A percentile compares a stretch with the other conserved stretches of the same genome.
These are phyloP conservation scores for Picochlorum sp. DNA, from an alignment of 139 green algal genomes.

Conservation along the genomic window DNA sequence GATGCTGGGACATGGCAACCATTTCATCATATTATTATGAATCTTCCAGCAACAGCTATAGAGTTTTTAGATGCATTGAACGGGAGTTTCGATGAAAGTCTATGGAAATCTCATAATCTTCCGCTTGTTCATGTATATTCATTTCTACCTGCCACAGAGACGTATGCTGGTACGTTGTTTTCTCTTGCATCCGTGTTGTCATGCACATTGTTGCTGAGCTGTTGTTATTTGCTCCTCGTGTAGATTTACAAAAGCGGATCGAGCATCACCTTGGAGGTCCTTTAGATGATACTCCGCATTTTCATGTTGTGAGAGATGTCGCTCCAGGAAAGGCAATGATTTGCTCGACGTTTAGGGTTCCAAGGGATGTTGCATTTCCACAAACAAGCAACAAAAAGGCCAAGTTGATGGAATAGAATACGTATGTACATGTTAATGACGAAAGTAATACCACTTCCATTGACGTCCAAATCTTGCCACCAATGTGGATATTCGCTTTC, in stretches of 20 bases:
- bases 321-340: constrained; percentile 90
- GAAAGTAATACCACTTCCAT: constrained; percentile 13
- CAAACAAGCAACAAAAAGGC: neutral
- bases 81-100: constrained; percentile 46
- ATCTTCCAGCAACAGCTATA: constrained; percentile 80
- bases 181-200: neutral
- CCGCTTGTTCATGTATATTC: constrained; percentile 88
- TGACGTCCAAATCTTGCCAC: constrained; percentile 15
- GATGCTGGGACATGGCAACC: neutral
- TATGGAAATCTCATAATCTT: constrained; percentile 55
- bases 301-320: constrained; percentile 78
- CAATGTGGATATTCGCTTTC: neutral
- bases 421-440: neutral
- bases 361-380: constrained; percentile 24
- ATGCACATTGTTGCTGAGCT: neutral
- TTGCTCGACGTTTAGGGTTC: constrained; percentile 78
- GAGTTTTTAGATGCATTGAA: constrained; percentile 84
- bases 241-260: constrained; percentile 44
- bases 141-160: constrained; percentile 66
- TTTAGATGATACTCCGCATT: constrained; percentile 24
- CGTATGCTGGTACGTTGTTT: constrained; percentile 42
- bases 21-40: constrained; percentile 84
- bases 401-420: neutral
- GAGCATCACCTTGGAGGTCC: constrained; percentile 57
- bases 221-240: neutral